Evolutionary conservation across 495 filamentous ascomycete species (phyloP).

Genomic region (Astrocystis sublimbata): DNA sequence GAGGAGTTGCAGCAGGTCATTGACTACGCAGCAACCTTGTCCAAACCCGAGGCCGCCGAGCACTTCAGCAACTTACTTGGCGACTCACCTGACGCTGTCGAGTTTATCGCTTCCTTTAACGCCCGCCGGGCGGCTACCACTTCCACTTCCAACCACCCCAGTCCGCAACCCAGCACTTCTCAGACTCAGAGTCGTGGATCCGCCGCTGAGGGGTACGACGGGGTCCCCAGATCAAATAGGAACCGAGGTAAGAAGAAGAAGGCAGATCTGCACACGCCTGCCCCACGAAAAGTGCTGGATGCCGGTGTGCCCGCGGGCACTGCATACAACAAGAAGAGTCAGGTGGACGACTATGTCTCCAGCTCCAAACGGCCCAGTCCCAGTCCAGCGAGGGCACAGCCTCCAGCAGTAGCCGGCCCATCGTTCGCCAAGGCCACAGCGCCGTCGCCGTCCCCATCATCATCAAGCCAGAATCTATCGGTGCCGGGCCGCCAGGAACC

Average conservation of each 20-base stretch:
- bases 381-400: constrained; percentile 34
- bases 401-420: constrained; percentile 39
- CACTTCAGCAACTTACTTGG: constrained; percentile 88
- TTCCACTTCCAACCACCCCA: no score
- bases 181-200: constrained; percentile 13
- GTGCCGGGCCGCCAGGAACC: constrained; percentile 76
- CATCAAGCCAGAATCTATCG: constrained; percentile 69
- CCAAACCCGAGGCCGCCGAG: constrained; percentile 72
- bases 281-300: constrained; percentile 65
- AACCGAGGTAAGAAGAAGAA: constrained; percentile 58
- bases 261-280: constrained; percentile 58
- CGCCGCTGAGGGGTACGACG: constrained; percentile 32
- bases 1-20: constrained; percentile 79
- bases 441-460: constrained; percentile 47
- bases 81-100: constrained; percentile 78
- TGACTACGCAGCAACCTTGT: constrained; percentile 68
- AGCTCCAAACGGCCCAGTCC: constrained; percentile 32
- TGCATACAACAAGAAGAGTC: constrained; percentile 46
- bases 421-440: constrained; percentile 25
- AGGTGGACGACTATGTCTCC: constrained; percentile 42
- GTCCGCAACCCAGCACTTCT: no score
- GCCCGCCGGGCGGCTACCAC: constrained; percentile 58
- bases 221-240: constrained; percentile 33
- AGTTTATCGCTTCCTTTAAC: constrained; percentile 94
- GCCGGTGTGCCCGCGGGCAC: constrained; percentile 38